Conservation (phyloP, 176 grass and related monocot genomes). For the Pharus latifolius region DNA sequence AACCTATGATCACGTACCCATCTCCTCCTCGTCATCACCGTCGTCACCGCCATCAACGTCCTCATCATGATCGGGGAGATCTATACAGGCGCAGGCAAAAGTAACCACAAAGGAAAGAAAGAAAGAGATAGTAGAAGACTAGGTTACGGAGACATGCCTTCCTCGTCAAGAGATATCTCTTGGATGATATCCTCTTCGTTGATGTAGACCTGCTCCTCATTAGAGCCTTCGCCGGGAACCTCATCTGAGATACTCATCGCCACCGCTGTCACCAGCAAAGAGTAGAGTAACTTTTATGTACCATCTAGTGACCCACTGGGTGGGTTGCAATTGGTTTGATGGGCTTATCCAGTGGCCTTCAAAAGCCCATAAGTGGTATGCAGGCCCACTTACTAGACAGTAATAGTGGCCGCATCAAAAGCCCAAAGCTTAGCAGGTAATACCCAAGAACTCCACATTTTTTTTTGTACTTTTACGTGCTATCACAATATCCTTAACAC, state of each 20-base stretch:
- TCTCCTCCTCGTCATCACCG: neutral
- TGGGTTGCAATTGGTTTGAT: too few species aligned
- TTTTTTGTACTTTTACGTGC: too few species aligned
- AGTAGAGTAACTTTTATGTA: too few species aligned
- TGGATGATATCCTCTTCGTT: slow-evolving; percentile 63
- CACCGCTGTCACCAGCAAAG: too few species aligned
- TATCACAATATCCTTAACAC: too few species aligned
- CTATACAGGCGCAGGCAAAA: slow-evolving; percentile 2
- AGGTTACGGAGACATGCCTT: slow-evolving; percentile 13
- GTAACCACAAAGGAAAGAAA: neutral
- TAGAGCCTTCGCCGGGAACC: slow-evolving; percentile 7
- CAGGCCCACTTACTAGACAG: too few species aligned
- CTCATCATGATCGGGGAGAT: slow-evolving; percentile 54
- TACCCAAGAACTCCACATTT: too few species aligned
- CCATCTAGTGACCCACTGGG: too few species aligned
- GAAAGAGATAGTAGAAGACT: neutral
- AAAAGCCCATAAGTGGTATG: too few species aligned
- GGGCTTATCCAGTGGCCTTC: too few species aligned
- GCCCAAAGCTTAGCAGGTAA: too few species aligned
- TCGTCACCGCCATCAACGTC: slow-evolving; percentile 10
- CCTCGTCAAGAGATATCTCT: slow-evolving; percentile 52
- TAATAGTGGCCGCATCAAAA: too few species aligned
- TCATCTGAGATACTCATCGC: slow-evolving; percentile 47
- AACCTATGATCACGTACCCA: slow-evolving; percentile 17
- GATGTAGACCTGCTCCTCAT: slow-evolving; percentile 55